A percentile compares a stretch with the other conserved stretches of the same genome.
Conservation (phyloP, 192 early-diverging fungal species). For the Entomortierella beljakovae region DNA sequence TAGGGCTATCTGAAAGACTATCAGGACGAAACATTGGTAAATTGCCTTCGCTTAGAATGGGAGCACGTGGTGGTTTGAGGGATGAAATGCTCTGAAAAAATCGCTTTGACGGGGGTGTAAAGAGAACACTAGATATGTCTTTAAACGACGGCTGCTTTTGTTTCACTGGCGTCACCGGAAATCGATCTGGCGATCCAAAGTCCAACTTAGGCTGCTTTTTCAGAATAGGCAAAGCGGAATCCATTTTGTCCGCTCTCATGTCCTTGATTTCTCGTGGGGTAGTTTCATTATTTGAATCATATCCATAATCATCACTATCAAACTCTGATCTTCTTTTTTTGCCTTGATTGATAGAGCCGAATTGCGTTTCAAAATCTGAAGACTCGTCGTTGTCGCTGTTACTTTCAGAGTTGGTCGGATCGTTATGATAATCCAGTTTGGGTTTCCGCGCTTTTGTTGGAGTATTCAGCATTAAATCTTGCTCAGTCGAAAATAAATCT, state of each 20-base stretch:
- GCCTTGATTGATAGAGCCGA: background rate
- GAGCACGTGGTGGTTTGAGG: slow-evolving; percentile 11
- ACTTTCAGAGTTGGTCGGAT: background rate
- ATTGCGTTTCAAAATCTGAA: background rate
- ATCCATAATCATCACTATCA: background rate
- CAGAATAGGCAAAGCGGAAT: background rate
- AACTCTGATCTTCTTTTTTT: background rate
- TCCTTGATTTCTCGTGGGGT: background rate
- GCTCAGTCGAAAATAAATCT: background rate
- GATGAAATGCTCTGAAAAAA: background rate
- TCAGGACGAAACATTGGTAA: slow-evolving; percentile 11
- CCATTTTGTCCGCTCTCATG: background rate
- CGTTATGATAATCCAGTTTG: background rate
- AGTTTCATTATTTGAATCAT: background rate
- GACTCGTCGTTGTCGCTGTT: background rate
- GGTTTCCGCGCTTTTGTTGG: background rate
- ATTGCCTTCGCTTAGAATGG: background rate
- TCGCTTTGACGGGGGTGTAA: slow-evolving; percentile 18
- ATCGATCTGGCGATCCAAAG: background rate
- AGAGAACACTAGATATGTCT: background rate
- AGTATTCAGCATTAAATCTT: background rate
- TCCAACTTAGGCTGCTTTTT: background rate
- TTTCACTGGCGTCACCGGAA: background rate
- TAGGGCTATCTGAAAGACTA: background rate
- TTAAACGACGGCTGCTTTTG: background rate